phyloP scores from a whole-genome alignment of 495 filamentous ascomycete species.

The Tuber melanosporum region DNA sequence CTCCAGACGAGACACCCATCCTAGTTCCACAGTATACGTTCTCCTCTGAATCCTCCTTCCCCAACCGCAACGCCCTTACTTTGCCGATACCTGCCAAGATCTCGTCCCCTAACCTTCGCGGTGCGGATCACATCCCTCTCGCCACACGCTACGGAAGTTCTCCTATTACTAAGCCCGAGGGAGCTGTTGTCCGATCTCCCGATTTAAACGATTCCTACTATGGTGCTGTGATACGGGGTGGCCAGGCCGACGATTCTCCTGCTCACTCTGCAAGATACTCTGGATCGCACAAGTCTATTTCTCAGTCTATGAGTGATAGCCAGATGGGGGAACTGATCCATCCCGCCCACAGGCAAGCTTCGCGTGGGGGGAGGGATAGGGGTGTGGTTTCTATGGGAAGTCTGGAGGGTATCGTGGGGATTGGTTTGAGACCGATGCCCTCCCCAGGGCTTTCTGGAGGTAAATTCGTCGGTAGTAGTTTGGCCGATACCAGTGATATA shows the following conservation, averaged over 20 bases:
- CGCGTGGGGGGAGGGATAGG: slow-evolving; percentile 13
- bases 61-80: slow-evolving; percentile 39
- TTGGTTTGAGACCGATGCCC: slow-evolving; percentile 30
- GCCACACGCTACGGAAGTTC: slow-evolving; percentile 28
- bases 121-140: slow-evolving; percentile 6
- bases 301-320: slow-evolving; percentile 24
- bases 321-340: slow-evolving; percentile 28
- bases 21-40: slow-evolving; percentile 40
- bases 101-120: slow-evolving; percentile 7
- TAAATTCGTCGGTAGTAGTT: slow-evolving; percentile 29
- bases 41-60: slow-evolving; percentile 28
- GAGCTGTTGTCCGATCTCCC: slow-evolving; percentile 18
- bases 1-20: slow-evolving; percentile 35
- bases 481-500: slow-evolving; percentile 30
- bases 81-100: slow-evolving; percentile 24
- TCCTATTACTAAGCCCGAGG: slow-evolving; percentile 33
- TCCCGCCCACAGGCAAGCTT: slow-evolving; percentile 27
- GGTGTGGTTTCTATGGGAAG: slow-evolving; percentile 31
- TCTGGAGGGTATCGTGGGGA: slow-evolving; percentile 27
- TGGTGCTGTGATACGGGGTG: slow-evolving; percentile 11
- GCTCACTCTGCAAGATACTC: slow-evolving; percentile 18
- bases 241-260: slow-evolving; percentile 28
- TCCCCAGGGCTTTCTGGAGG: slow-evolving; percentile 19
- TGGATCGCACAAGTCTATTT: slow-evolving; percentile 17
- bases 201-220: slow-evolving; percentile 19